Percentiles rank a stretch among this genome's conserved stretches.
Evolutionary conservation across 2,329 filamentous ascomycete species (phyloP).

Genomic region (Arthrobotrys pseudoclavata): DNA sequence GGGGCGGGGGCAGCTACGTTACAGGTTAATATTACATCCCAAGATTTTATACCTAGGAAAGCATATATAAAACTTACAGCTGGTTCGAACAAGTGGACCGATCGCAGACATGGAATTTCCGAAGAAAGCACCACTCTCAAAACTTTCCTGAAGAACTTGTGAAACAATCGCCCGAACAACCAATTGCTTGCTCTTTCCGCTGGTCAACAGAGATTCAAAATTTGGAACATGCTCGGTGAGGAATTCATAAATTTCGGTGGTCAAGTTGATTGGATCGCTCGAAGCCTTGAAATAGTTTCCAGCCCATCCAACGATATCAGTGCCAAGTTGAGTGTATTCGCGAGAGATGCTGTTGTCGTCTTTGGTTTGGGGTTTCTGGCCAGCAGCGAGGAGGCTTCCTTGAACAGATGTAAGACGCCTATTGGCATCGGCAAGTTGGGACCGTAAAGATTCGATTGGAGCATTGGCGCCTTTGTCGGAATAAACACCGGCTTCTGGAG

Average conservation of each 20-base stretch:
- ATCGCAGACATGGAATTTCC: constrained; percentile 50
- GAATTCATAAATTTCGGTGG: constrained; percentile 56
- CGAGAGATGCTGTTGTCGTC: constrained; percentile 52
- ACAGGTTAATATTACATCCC: constrained; percentile 8
- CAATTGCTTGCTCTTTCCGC: constrained; percentile 57
- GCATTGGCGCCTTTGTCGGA: constrained; percentile 57
- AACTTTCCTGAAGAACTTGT: constrained; percentile 57
- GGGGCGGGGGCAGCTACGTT: constrained; percentile 40
- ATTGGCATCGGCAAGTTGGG: constrained; percentile 54
- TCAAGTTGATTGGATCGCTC: constrained; percentile 51
- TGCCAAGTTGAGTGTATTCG: constrained; percentile 48
- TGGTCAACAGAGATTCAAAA: constrained; percentile 44
- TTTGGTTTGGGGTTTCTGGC: constrained; percentile 58
- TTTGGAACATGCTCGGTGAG: constrained; percentile 52
- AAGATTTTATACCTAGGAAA: not conserved
- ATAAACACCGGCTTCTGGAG: constrained; percentile 39
- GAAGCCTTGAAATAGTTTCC: constrained; percentile 58
- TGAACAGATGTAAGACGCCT: constrained; percentile 56
- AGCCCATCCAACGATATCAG: constrained; percentile 57
- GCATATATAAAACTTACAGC: constrained; percentile 35
- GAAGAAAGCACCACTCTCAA: constrained; percentile 51
- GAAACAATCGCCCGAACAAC: constrained; percentile 58
- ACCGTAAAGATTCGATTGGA: constrained; percentile 48
- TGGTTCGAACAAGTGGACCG: constrained; percentile 44
- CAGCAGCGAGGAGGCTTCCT: constrained; percentile 56